These are phyloP conservation scores for Meripilus lineatus DNA, from an alignment of 1,284 basidiomycete species.

Conservation along the genomic window DNA sequence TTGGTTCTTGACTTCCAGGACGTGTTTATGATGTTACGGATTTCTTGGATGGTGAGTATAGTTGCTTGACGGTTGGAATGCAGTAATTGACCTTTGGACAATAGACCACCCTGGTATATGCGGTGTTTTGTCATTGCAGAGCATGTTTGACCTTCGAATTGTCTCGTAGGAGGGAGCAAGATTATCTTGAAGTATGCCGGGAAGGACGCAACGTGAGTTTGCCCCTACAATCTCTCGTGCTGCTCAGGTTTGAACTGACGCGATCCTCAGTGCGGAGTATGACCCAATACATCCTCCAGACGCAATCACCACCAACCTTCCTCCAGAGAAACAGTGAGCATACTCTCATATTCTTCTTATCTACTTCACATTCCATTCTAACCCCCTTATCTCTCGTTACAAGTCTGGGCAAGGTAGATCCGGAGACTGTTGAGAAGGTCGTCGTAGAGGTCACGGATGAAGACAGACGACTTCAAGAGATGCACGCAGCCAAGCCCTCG, in stretches of 20 bases:
- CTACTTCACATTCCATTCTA: not conserved
- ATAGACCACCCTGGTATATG: slow-evolving; percentile 42
- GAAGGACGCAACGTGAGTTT: slow-evolving; percentile 62
- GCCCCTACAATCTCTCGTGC: not conserved
- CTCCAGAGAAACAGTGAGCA: slow-evolving; percentile 41
- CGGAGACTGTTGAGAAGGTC: slow-evolving; percentile 37
- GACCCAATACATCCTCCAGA: slow-evolving; percentile 63
- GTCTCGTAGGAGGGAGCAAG: slow-evolving; percentile 33
- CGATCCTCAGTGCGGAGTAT: slow-evolving; percentile 41
- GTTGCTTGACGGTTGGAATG: not conserved
- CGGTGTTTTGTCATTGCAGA: not conserved
- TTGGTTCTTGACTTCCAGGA: slow-evolving; percentile 30
- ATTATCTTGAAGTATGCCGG: slow-evolving; percentile 71
- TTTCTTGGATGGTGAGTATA: slow-evolving; percentile 47
- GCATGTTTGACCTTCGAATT: not conserved
- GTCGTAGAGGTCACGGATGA: slow-evolving; percentile 41
- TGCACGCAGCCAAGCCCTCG: slow-evolving; percentile 40
- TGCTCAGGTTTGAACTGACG: no score
- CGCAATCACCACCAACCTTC: slow-evolving; percentile 57
- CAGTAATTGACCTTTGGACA: not conserved
- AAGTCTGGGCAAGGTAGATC: slow-evolving; percentile 47
- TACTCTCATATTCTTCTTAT: not conserved
- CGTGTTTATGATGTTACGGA: slow-evolving; percentile 71
- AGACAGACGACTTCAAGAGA: slow-evolving; percentile 35
- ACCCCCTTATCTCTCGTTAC: not conserved